Percentiles rank a stretch among this genome's conserved stretches.
Conservation (phyloP, 2,329 filamentous ascomycete species). For the Venturia oleaginea region DNA sequence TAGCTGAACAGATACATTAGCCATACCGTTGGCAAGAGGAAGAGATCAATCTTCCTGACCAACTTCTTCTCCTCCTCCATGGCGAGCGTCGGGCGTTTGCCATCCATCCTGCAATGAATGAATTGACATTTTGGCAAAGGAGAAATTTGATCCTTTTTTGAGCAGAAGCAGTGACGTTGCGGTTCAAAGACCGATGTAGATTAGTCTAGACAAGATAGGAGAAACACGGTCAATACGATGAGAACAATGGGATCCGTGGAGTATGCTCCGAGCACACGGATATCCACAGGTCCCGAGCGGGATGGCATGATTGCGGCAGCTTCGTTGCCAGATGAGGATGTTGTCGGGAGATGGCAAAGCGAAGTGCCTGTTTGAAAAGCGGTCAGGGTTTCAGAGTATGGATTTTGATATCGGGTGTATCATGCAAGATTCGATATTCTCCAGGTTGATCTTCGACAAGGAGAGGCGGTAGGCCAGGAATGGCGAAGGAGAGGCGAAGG, state of each 20-base stretch:
- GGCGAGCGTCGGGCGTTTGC: constrained; percentile 16
- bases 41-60: constrained; percentile 37
- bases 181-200: constrained; percentile 1
- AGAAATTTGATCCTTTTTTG: not conserved
- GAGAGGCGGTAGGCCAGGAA: not conserved
- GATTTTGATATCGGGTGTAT: not conserved
- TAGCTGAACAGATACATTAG: constrained; percentile 42
- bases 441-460: not conserved
- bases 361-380: not conserved
- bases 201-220: not conserved
- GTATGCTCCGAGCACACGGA: not conserved
- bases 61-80: constrained; percentile 32
- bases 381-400: not conserved
- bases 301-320: not conserved
- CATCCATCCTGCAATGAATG: constrained; percentile 15
- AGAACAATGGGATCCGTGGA: not conserved
- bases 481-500: too few species aligned
- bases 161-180: not conserved
- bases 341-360: not conserved
- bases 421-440: not conserved
- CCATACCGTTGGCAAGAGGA: constrained; percentile 40
- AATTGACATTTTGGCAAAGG: constrained; percentile 16
- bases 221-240: not conserved
- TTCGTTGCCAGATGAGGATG: not conserved
- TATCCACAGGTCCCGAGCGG: not conserved